phyloP scores from a whole-genome alignment of 371 early-diverging fungal species.

The Entomophthora muscae region DNA sequence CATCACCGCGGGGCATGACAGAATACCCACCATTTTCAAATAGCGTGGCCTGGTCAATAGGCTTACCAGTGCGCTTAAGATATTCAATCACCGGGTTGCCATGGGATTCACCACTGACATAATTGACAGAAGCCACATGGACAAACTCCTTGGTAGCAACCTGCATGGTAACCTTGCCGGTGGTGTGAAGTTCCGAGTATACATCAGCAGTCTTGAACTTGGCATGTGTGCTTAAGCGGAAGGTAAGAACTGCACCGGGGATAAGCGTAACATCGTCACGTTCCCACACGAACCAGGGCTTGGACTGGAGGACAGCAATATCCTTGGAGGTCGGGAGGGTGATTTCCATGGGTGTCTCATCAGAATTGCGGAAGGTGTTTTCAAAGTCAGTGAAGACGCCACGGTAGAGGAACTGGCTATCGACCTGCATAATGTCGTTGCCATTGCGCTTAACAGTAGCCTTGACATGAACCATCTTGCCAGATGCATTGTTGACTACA shows the following conservation, averaged over 20 bases:
- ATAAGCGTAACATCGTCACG: constrained; percentile 40
- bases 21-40: constrained; percentile 85
- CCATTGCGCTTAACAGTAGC: constrained; percentile 41
- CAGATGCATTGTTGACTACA: constrained; percentile 65
- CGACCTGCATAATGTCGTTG: constrained; percentile 54
- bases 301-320: constrained; percentile 72
- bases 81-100: constrained; percentile 75
- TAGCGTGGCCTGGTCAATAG: constrained; percentile 63
- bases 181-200: constrained; percentile 49
- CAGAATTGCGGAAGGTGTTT: too few relatives aligned
- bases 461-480: constrained; percentile 82
- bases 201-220: constrained; percentile 53
- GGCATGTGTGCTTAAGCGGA: constrained; percentile 63
- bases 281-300: constrained; percentile 76
- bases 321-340: constrained; percentile 56
- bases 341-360: constrained; percentile 65
- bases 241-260: constrained; percentile 55
- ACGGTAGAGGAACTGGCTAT: constrained; percentile 78
- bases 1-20: constrained; percentile 62
- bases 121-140: constrained; percentile 64
- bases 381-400: too few relatives aligned
- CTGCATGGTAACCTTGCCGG: constrained; percentile 66
- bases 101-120: constrained; percentile 47
- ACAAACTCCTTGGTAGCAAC: constrained; percentile 67
- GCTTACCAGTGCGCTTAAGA: constrained; percentile 54